phyloP scores from a whole-genome alignment of 768 basidiomycete species.

The Auricularia cornea region DNA sequence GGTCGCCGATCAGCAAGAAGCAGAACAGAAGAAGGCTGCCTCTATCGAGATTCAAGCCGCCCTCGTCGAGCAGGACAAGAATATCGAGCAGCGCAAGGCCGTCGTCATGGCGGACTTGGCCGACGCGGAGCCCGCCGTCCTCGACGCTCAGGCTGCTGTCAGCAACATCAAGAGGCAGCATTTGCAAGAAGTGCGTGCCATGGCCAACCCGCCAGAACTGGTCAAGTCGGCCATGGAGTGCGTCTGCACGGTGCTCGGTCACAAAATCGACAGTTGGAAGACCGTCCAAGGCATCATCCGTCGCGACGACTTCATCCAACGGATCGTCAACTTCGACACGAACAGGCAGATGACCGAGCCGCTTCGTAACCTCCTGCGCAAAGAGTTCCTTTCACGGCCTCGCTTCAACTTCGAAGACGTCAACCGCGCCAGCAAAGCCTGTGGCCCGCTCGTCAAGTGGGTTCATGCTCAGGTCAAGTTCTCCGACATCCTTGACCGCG shows the following conservation, averaged over 20 bases:
- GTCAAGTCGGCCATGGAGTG: conserved; percentile 99
- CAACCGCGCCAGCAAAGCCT: conserved; percentile 91
- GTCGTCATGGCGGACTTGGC: conserved; percentile 94
- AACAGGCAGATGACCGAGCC: conserved; percentile 79
- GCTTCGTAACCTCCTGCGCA: conserved; percentile 85
- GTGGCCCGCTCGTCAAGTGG: conserved; percentile 98
- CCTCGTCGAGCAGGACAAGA: conserved; percentile 79
- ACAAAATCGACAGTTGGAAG: conserved; percentile 96
- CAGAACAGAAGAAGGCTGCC: conserved; percentile 94
- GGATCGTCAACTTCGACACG: conserved; percentile 95
- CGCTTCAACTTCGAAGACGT: conserved; percentile 93
- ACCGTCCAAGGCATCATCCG: conserved; percentile 93
- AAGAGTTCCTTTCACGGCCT: conserved; percentile 83
- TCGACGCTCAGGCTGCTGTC: conserved; percentile 93
- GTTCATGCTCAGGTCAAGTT: conserved; percentile 93
- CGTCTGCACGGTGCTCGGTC: conserved; percentile 90
- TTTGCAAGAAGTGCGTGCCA: conserved; percentile 91
- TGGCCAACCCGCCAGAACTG: conserved; percentile 97
- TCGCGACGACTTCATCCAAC: conserved; percentile 91
- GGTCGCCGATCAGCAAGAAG: conserved; percentile 98
- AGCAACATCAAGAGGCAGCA: conserved; percentile 94
- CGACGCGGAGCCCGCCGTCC: conserved; percentile 93
- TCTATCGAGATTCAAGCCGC: conserved; percentile 95
- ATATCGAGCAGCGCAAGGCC: conserved; percentile 80
- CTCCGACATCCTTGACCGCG: conserved; percentile 94